Conservation (phyloP, 129 eudicot genomes). For the Flaveria ramosissima region DNA sequence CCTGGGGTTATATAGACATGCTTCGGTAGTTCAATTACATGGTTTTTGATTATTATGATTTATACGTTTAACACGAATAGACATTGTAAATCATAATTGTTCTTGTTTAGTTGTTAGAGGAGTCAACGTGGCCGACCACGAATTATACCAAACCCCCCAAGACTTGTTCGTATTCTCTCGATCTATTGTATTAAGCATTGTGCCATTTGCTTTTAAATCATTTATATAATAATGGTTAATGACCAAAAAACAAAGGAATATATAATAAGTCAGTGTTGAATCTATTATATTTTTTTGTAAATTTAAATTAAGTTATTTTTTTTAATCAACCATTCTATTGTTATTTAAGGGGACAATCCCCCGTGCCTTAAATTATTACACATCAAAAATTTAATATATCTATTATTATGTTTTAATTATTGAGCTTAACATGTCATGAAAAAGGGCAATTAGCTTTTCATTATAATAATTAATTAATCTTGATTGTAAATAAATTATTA, state of each 20-base stretch:
- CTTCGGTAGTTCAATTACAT: no score
- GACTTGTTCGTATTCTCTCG: conserved; percentile 31
- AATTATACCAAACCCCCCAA: conserved; percentile 37
- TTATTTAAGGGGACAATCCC: conserved; percentile 18
- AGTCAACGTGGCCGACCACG: conserved; percentile 47
- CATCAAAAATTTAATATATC: conserved; percentile 9
- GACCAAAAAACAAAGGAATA: background rate
- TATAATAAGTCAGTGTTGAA: background rate
- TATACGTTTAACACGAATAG: no score
- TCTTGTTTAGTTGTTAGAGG: conserved; percentile 1
- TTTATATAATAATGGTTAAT: background rate
- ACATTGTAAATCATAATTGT: no score
- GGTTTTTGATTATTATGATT: no score
- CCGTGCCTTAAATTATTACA: conserved; percentile 14
- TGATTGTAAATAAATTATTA: background rate
- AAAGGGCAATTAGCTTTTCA: conserved; percentile 1
- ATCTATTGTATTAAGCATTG: conserved; percentile 12
- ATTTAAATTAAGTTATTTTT: background rate
- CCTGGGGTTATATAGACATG: no score
- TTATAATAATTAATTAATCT: background rate
- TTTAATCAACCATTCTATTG: background rate
- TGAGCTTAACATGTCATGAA: conserved; percentile 36
- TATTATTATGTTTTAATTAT: conserved; percentile 28
- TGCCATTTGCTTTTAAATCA: conserved; percentile 15
- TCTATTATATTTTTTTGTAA: background rate